Evolutionary conservation across 1,139 yeast genomes (phyloP).

Genomic region (Entelexis paramagnoliae): DNA sequence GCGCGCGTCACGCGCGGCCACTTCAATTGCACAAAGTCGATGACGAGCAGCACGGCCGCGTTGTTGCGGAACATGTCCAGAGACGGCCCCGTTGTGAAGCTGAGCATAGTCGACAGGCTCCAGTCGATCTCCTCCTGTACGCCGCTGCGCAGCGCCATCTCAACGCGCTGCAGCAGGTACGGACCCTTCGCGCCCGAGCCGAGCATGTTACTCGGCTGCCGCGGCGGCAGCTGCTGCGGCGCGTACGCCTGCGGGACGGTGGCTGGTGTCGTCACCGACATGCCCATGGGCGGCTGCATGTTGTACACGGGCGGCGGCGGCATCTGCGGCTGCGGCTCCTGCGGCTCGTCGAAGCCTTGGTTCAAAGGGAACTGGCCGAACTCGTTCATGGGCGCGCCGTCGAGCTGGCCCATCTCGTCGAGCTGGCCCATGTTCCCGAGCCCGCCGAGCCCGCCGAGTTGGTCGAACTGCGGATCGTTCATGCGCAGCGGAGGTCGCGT

Average conservation of each 20-base stretch:
- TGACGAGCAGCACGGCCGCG: constrained; percentile 50
- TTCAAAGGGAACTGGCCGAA: constrained; percentile 1
- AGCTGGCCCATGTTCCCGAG: not conserved
- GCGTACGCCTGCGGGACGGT: constrained; percentile 31
- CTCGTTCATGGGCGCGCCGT: not conserved
- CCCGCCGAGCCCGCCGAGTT: constrained; percentile 3
- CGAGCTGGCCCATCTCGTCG: constrained; percentile 4
- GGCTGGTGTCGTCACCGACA: constrained; percentile 32
- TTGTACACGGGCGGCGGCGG: constrained; percentile 23
- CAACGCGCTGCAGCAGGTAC: constrained; percentile 42
- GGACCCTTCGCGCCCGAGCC: constrained; percentile 30
- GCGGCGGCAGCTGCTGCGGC: constrained; percentile 24
- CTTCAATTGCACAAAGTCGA: constrained; percentile 52
- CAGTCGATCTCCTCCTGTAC: constrained; percentile 52
- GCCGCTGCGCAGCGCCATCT: constrained; percentile 54
- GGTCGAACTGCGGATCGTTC: constrained; percentile 7
- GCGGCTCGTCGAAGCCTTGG: constrained; percentile 2
- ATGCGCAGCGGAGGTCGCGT: not conserved
- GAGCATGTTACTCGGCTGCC: constrained; percentile 19
- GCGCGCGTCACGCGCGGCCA: constrained; percentile 40
- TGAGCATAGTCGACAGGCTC: constrained; percentile 54
- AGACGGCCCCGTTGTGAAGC: constrained; percentile 29
- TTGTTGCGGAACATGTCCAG: constrained; percentile 34
- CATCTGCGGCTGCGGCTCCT: constrained; percentile 2
- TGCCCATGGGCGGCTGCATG: constrained; percentile 27